These are phyloP conservation scores for Cryptomeria japonica DNA, from an alignment of 75 land plant genomes.

Conservation along the genomic window DNA sequence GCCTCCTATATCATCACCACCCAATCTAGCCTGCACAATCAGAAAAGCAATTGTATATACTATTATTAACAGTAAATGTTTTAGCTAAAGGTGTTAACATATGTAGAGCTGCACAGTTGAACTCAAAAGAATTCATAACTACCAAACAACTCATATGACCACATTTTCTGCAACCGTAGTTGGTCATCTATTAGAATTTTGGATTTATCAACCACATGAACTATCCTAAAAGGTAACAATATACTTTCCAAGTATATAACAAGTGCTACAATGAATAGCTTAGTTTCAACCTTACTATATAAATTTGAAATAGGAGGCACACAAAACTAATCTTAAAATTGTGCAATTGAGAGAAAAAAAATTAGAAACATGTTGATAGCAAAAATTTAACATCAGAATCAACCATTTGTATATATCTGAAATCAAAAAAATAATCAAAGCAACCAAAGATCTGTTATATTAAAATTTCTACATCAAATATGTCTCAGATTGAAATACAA, in stretches of 20 bases:
- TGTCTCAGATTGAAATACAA: neutral
- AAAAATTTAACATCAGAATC: neutral
- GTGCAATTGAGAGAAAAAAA: neutral
- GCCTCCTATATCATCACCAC: constrained; percentile 86
- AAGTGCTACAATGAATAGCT: neutral
- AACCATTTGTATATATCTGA: neutral
- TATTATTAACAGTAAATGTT: neutral
- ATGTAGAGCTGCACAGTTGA: neutral
- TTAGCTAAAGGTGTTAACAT: neutral
- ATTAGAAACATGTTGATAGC: constrained; percentile 4
- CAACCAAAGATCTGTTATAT: neutral
- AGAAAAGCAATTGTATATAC: neutral
- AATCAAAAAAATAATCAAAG: neutral
- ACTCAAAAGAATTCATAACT: neutral
- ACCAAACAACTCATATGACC: neutral
- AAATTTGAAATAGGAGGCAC: neutral
- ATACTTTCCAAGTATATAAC: neutral
- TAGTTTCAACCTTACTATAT: neutral
- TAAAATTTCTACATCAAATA: neutral
- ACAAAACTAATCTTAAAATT: neutral
- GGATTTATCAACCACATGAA: constrained; percentile 2
- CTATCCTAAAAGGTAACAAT: constrained; percentile 2
- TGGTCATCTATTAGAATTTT: neutral
- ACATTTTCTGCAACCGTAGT: neutral
- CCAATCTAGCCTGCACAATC: constrained; percentile 70